Percentiles rank a stretch among this genome's conserved stretches.
Evolutionary conservation across 305 asterid species (phyloP).

Genomic region (Solanum hybrid): DNA sequence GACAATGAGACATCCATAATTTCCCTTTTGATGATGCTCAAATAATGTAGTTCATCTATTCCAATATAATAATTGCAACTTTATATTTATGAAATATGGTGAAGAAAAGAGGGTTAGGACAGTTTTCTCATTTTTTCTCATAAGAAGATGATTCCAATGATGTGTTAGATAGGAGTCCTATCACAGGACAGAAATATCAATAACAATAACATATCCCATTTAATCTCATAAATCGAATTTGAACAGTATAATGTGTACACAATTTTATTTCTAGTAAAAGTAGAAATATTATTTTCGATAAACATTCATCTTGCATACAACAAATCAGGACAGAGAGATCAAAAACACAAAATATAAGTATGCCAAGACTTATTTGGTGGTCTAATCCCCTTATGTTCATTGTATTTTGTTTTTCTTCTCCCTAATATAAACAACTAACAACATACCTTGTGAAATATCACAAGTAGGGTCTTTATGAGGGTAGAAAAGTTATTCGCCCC

Average conservation of each 20-base stretch:
- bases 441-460: background rate
- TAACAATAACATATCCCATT: background rate
- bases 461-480: background rate
- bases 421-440: background rate
- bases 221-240: background rate
- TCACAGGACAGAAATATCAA: background rate
- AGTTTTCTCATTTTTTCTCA: background rate
- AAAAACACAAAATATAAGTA: background rate
- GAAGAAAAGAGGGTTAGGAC: background rate
- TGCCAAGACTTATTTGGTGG: background rate
- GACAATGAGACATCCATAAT: background rate
- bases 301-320: background rate
- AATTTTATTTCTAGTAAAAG: background rate
- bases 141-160: background rate
- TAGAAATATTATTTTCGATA: accelerated
- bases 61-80: background rate
- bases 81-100: background rate
- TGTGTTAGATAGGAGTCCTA: background rate
- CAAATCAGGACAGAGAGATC: background rate
- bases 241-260: background rate
- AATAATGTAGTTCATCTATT: background rate
- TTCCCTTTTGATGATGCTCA: background rate
- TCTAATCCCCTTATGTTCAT: background rate
- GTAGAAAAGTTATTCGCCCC: background rate
- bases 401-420: background rate